These are phyloP conservation scores for Didymella sp. DNA, from an alignment of 2,329 filamentous ascomycete genomes.

Conservation along the genomic window DNA sequence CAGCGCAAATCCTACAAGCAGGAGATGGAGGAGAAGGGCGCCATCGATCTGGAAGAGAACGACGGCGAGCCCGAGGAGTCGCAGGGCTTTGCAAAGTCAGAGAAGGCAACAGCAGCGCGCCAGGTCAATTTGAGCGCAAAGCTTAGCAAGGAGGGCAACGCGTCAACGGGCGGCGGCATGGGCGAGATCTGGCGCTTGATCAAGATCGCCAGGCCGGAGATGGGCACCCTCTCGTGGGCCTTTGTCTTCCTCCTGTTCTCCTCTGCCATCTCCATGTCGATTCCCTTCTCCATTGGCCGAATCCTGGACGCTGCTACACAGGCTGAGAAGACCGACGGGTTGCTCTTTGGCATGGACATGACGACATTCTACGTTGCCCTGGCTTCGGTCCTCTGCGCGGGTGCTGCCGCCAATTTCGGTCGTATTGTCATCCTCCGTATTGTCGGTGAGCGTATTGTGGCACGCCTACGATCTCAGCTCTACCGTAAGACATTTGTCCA, in stretches of 20 bases:
- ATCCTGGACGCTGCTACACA: constrained; percentile 92
- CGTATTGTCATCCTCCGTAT: constrained; percentile 92
- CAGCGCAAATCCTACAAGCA: constrained; percentile 48
- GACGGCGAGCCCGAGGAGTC: constrained; percentile 62
- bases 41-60: constrained; percentile 46
- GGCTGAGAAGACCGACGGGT: constrained; percentile 65
- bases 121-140: constrained; percentile 89
- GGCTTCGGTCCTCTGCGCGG: constrained; percentile 74
- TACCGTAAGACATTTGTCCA: constrained; percentile 95
- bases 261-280: constrained; percentile 91
- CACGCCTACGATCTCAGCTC: constrained; percentile 84
- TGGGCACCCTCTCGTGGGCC: constrained; percentile 77
- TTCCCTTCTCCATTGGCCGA: constrained; percentile 95
- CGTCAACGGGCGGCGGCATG: constrained; percentile 61
- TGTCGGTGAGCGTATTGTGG: constrained; percentile 92
- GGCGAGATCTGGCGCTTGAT: constrained; percentile 85
- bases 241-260: constrained; percentile 88
- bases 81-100: constrained; percentile 74
- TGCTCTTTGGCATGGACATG: constrained; percentile 82
- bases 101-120: constrained; percentile 84
- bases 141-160: constrained; percentile 69
- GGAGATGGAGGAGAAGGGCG: constrained; percentile 49
- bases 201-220: constrained; percentile 86
- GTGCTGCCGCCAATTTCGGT: constrained; percentile 90
- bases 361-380: constrained; percentile 88